Base-by-base conservation (phyloP, 2,329 filamentous ascomycete genomes). In the Fusarium fracticaudum region DNA sequence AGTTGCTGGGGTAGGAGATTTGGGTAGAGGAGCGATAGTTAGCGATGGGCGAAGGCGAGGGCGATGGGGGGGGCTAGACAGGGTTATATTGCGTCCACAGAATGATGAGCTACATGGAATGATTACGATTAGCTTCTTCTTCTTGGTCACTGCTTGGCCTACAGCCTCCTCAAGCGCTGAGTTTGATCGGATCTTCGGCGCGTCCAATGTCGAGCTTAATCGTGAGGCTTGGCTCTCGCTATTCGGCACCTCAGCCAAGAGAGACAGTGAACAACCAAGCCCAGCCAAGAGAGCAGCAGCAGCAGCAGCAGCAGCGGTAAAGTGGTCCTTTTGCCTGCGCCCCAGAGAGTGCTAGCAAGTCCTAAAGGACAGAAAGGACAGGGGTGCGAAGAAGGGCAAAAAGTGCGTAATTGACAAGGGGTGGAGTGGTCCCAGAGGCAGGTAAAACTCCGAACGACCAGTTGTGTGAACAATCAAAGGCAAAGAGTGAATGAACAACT, bases 111-210 rank as follows among this genome's bases (percentile, higher is more conserved):
- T 71, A 58, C 64, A 71, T 65, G 54, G 35, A 65, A 22, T 43
- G 33, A 67, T 60, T 61, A 55, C 69, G 66, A 74, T 73, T 65
- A 75, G 66, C 60, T 62, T 62, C 38, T 33, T 33, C 43, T 40
- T 50, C 26, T 55, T 64, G 65, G 67, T 57, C 63, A 64, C 55
- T 55, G 66, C 74, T 76, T 78, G 73, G 73, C 73, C 38, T 69
- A 47, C 63, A 59, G 55, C 63, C 63, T 44, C 63, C 59, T 47
- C 43, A 57, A 66, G 43, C 66, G 71, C 61, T 70, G 66, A 59
- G 67, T 71, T 71, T 74, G 73, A 72, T 77, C 71, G 66, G 74
- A 68, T 78, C 68, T 73, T 77, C 76, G 76, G 76, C 74, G 75
- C 66, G 33, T 62, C 51, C 43, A 66, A 54, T 58, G 60, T 72